A percentile compares a stretch with the other conserved stretches of the same genome.
Conservation (phyloP, 345 rosid genomes). For the Camelina neglecta region DNA sequence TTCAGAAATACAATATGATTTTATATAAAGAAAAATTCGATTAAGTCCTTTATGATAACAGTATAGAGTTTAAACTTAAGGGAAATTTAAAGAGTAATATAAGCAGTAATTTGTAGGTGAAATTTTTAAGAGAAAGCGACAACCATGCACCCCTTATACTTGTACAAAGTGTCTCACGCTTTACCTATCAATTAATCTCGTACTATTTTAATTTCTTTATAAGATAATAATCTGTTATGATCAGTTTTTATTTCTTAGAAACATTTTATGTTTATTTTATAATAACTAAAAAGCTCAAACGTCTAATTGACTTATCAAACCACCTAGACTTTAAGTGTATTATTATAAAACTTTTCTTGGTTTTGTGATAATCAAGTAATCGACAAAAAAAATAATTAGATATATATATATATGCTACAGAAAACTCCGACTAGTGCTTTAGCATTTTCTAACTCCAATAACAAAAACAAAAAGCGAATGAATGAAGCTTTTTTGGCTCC, state of each 20-base stretch:
- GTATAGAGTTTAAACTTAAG: no score
- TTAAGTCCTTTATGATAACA: no score
- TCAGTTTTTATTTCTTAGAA: background rate
- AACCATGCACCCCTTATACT: background rate
- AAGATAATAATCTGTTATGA: background rate
- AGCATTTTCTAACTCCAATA: background rate
- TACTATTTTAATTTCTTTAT: background rate
- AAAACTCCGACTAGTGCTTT: background rate
- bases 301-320: background rate
- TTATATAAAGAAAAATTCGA: no score
- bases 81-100: no score
- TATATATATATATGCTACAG: background rate
- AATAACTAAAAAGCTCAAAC: background rate
- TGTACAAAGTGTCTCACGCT: constrained; percentile 28
- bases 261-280: background rate
- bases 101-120: constrained; percentile 12
- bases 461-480: background rate
- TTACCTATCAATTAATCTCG: constrained; percentile 20
- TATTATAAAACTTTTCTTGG: background rate
- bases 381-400: background rate
- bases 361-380: background rate
- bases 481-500: background rate
- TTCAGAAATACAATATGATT: no score
- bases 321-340: background rate
- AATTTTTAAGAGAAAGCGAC: constrained; percentile 20